Base-by-base conservation (phyloP, 2,329 filamentous ascomycete genomes). In the Venturia effusa region DNA sequence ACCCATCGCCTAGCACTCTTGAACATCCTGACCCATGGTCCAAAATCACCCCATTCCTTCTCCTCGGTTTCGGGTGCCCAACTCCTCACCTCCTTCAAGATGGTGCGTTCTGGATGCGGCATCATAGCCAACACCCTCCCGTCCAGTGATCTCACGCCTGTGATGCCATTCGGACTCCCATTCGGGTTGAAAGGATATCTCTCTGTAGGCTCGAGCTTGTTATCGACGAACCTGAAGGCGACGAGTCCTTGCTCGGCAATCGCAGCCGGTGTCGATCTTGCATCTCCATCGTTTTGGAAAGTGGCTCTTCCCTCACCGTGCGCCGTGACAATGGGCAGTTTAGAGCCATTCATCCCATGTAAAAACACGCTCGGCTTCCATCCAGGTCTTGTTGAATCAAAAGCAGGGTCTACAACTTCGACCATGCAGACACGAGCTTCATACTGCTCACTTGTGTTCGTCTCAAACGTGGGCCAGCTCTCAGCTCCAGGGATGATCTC, bases 71-170 rank as follows among this genome's bases (percentile, higher is more conserved):
- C 79, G 8, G 90, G 88, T 66, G 88, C 78, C 74, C 87, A 96
- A 74, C 89, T 93, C 59, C 82, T 85, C 66, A 92, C 87, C 65
- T 90, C 89, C 64, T 85, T 85, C 79, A 95, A 79, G 65, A 96
- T 86, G 19, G 90, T 95, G n/a, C 92, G 84, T 78, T 97, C 92
- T 0, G 92, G 92, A 74, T 96, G 92, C 66, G 92, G 92, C 92
- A 97, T 96, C 78, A 96, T 84, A 7, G 91, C 91, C 68, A 96
- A 75, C 0, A 95, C 89, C 64, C 90, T 83, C 15, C 92, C 92
- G 72, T 96, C 88, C 54, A 79, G 82, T 70, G 84, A 92, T 69
- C 88, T 81, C 32, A 95, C 88, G 72, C 87, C 91, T 0, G 92
- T 89, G 67, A 96, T 88, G 71, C 90, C 92, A 67, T 83, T 81